Evolutionary conservation across 139 green algal genomes (phyloP).

Genomic region (Nannochloris sp.): DNA sequence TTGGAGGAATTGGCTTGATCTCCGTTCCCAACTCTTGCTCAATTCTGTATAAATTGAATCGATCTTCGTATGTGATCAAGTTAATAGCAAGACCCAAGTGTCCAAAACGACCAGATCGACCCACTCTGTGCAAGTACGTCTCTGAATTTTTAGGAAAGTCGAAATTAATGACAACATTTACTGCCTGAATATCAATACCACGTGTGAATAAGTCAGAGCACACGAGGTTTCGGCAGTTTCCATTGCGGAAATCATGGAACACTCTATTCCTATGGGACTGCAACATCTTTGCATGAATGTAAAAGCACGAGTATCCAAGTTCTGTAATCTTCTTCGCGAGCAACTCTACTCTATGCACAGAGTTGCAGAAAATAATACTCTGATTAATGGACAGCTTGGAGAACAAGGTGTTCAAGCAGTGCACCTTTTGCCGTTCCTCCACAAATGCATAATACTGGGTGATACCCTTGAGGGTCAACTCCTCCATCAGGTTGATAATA

Average conservation of each 20-base stretch:
- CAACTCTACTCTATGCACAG: slow-evolving; percentile 95
- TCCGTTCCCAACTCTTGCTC: slow-evolving; percentile 99
- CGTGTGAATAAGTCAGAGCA: slow-evolving; percentile 42
- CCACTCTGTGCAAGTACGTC: slow-evolving; percentile 97
- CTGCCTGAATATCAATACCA: slow-evolving; percentile 95
- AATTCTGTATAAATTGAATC: slow-evolving; percentile 96
- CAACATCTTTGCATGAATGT: slow-evolving; percentile 99
- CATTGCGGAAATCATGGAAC: slow-evolving; percentile 99
- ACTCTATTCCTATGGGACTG: slow-evolving; percentile 97
- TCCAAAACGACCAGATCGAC: slow-evolving; percentile 94
- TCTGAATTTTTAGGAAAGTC: slow-evolving; percentile 99
- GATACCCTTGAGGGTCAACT: slow-evolving; percentile 97
- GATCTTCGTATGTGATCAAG: slow-evolving; percentile 97
- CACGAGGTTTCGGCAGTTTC: slow-evolving; percentile 96
- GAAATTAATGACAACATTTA: slow-evolving; percentile 99
- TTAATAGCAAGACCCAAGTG: slow-evolving; percentile 98
- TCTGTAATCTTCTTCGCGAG: slow-evolving; percentile 99
- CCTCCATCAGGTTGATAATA: slow-evolving; percentile 99
- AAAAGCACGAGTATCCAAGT: slow-evolving; percentile 99
- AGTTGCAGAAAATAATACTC: slow-evolving; percentile 99
- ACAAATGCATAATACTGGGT: slow-evolving; percentile 98
- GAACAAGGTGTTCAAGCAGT: slow-evolving; percentile 92
- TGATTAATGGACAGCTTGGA: slow-evolving; percentile 66
- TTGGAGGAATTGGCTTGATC: slow-evolving; percentile 96
- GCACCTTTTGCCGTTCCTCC: slow-evolving; percentile 97